Evolutionary conservation across 768 basidiomycete species (phyloP).

Genomic region (Sarcomyxa edulis): DNA sequence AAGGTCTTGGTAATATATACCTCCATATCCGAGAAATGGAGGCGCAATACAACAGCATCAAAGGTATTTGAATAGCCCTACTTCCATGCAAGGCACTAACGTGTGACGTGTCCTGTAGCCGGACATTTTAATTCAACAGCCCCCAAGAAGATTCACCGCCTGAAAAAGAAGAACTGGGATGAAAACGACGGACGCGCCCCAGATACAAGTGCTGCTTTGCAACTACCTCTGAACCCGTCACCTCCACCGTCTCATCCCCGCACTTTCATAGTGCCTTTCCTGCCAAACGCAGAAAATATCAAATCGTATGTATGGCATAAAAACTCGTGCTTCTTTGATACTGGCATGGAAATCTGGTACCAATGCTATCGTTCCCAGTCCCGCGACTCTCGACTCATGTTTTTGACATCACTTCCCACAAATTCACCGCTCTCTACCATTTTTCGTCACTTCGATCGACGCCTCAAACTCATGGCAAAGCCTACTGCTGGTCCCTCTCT

Average conservation of each 20-base stretch:
- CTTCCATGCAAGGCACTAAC: too few relatives aligned
- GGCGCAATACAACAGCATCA: conserved; percentile 11
- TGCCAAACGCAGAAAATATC: not conserved
- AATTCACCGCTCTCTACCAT: conserved; percentile 1
- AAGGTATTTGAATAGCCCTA: too few relatives aligned
- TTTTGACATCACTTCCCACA: not conserved
- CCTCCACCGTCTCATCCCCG: not conserved
- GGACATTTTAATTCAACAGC: conserved; percentile 5
- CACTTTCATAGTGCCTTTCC: not conserved
- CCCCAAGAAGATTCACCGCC: not conserved
- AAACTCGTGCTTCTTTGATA: conserved; percentile 19
- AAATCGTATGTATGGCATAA: conserved; percentile 9
- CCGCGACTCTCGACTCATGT: not conserved
- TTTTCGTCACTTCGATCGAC: conserved; percentile 4
- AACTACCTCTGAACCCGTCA: not conserved
- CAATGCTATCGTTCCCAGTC: conserved; percentile 11
- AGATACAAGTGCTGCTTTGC: conserved; percentile 10
- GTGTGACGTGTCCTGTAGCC: too few relatives aligned
- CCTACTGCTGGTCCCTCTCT: not conserved
- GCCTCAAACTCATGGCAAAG: conserved; percentile 1
- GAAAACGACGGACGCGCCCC: conserved; percentile 14
- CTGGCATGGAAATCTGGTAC: conserved; percentile 14
- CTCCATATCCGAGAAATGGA: conserved; percentile 13
- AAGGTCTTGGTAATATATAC: conserved; percentile 11
- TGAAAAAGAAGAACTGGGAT: not conserved